Base-by-base conservation (phyloP, 106 monocot species). In the Ottelia alismoides region DNA sequence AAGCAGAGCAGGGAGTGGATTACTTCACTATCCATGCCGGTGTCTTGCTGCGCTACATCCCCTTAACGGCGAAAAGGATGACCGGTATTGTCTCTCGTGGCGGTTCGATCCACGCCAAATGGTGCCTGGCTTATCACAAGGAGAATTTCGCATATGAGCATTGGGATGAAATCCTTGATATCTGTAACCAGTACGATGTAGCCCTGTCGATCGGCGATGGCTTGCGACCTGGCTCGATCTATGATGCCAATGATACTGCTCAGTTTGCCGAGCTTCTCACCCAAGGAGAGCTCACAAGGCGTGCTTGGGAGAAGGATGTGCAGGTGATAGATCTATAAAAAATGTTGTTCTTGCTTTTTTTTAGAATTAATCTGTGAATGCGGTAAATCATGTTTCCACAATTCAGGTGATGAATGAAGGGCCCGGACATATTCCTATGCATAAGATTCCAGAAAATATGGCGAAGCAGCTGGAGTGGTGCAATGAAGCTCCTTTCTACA, bases 401-500 rank as follows among this genome's bases (percentile, higher is more conserved):
- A 22, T 51, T 17, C 52, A 92, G 94, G 88, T 94, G 56, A 94
- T 94, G 94, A 94, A 94, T 61, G 94, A 94, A 76, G 94, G 88
- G 22, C 94, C 94, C 32, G 94, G 94, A 3, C 94, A 94, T 53
- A 81, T 94, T 59, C 94, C 94, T 22, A 76, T 94, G 73, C 94
- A 94, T 32, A 94, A 94, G 76, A 94, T 94, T 69, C 88, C 94
- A 53, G 94, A 94, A 74, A 94, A 94, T 55, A 94, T 94, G 84
- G 80, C 61, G 53, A 94, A 88, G 51, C 94, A 94, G 48, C 68
- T 94, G 52, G 94, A 94, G 57, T 94, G 94, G 94, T 94, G 94
- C 59, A 70, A 81, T 60, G 88, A 94, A 56, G 94, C 94, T 26
- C 94, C 94, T 11, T 94, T 94, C 61, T 94, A 94, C 65, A 94